Conservation (phyloP, 75 land plant genomes). For the Picea sitchensis region DNA sequence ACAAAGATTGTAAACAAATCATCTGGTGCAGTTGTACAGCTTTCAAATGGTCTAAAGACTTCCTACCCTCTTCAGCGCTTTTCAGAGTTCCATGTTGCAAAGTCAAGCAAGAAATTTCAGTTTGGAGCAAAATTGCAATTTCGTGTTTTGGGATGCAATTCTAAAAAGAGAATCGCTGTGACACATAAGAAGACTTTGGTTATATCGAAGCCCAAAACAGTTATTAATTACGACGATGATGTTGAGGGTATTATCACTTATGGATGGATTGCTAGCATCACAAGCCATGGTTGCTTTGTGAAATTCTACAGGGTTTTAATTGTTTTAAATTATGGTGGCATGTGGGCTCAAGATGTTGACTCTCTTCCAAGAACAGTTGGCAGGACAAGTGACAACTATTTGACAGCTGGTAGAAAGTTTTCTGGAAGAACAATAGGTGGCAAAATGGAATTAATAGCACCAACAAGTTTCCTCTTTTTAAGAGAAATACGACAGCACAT, state of each 20-base stretch:
- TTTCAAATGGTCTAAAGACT: slow-evolving; percentile 80
- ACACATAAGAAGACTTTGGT: slow-evolving; percentile 92
- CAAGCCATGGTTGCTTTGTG: slow-evolving; percentile 92
- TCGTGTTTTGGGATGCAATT: slow-evolving; percentile 83
- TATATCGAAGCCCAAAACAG: slow-evolving; percentile 63
- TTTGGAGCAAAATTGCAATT: slow-evolving; percentile 84
- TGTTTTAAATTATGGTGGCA: too few relatives aligned
- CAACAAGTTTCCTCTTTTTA: too few relatives aligned
- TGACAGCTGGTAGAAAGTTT: too few relatives aligned
- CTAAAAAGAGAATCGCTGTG: slow-evolving; percentile 68
- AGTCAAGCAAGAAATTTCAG: slow-evolving; percentile 84
- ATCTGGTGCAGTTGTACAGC: slow-evolving; percentile 37
- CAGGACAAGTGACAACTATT: too few relatives aligned
- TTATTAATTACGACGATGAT: slow-evolving; percentile 85
- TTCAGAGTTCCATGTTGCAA: slow-evolving; percentile 79
- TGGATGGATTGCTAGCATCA: slow-evolving; percentile 93
- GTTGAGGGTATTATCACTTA: slow-evolving; percentile 81
- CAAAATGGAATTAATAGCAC: too few relatives aligned
- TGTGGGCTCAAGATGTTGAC: too few relatives aligned
- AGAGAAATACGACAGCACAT: too few relatives aligned
- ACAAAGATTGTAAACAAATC: slow-evolving; percentile 31
- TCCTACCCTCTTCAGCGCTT: slow-evolving; percentile 90
- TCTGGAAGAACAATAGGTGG: too few relatives aligned
- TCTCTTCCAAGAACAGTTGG: too few relatives aligned
- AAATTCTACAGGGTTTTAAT: slow-evolving; percentile 64